Evolutionary conservation across 495 filamentous ascomycete genomes (phyloP).

Genomic region (Terfezia claveryi): DNA sequence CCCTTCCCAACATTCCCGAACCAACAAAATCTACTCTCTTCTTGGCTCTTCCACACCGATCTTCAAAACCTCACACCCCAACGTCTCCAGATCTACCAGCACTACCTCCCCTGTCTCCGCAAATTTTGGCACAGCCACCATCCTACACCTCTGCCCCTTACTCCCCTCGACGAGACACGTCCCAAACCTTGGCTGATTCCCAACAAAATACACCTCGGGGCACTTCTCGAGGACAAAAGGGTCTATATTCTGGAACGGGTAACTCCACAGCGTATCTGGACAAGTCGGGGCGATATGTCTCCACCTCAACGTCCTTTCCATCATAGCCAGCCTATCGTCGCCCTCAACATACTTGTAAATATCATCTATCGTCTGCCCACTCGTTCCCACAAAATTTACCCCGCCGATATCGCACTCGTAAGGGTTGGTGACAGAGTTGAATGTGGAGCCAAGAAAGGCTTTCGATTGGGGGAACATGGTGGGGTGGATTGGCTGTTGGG

Average conservation of each 20-base stretch:
- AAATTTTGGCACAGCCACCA: constrained; percentile 66
- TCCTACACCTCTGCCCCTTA: constrained; percentile 42
- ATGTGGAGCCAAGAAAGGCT: constrained; percentile 38
- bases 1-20: no score
- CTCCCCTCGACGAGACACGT: constrained; percentile 46
- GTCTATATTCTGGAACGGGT: constrained; percentile 81
- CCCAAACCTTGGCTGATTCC: constrained; percentile 66
- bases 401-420: constrained; percentile 79
- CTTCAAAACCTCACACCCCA: constrained; percentile 49
- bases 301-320: constrained; percentile 86
- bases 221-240: constrained; percentile 64
- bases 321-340: constrained; percentile 56
- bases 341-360: constrained; percentile 69
- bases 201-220: constrained; percentile 78
- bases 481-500: constrained; percentile 63
- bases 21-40: no score
- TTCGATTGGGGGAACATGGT: constrained; percentile 61
- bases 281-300: constrained; percentile 81
- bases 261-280: constrained; percentile 89
- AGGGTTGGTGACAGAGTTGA: constrained; percentile 81
- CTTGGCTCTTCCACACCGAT: constrained; percentile 31
- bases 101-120: constrained; percentile 61
- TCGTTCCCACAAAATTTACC: constrained; percentile 60
- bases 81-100: constrained; percentile 62
- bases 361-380: constrained; percentile 85